A percentile compares a stretch with the other conserved stretches of the same genome.
Evolutionary conservation across 2,329 filamentous ascomycete genomes (phyloP).

Genomic region (Leptoxyphium fumago): DNA sequence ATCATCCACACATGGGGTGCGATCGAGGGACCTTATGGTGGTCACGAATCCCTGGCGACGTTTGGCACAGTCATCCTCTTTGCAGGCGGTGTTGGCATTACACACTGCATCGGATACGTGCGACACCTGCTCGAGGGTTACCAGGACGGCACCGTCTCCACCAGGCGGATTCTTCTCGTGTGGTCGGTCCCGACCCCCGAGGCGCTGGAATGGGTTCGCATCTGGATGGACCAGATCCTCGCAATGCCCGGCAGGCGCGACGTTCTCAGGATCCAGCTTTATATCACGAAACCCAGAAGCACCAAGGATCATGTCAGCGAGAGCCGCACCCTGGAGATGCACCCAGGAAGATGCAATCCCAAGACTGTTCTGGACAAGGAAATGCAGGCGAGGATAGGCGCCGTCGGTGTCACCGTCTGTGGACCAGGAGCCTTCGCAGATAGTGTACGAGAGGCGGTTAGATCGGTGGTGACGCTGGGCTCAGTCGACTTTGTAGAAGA

Average conservation of each 20-base stretch:
- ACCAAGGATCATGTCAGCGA: slow-evolving; percentile 39
- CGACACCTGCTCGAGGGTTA: slow-evolving; percentile 57
- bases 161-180: slow-evolving; percentile 56
- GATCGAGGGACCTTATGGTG: slow-evolving; percentile 65
- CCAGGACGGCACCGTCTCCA: slow-evolving; percentile 53
- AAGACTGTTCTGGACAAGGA: slow-evolving; percentile 42
- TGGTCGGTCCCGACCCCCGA: slow-evolving; percentile 67
- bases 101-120: slow-evolving; percentile 63
- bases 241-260: slow-evolving; percentile 44
- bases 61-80: slow-evolving; percentile 70
- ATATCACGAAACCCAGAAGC: slow-evolving; percentile 45
- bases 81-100: slow-evolving; percentile 68
- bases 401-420: slow-evolving; percentile 47
- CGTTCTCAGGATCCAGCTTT: slow-evolving; percentile 45
- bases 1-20: slow-evolving; percentile 49
- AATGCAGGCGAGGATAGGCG: slow-evolving; percentile 40
- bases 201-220: slow-evolving; percentile 46
- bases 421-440: slow-evolving; percentile 49
- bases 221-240: slow-evolving; percentile 52
- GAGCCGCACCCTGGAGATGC: slow-evolving; percentile 47
- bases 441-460: slow-evolving; percentile 40
- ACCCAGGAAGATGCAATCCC: slow-evolving; percentile 42
- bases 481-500: slow-evolving; percentile 50
- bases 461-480: slow-evolving; percentile 36
- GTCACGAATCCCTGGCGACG: slow-evolving; percentile 53